These are phyloP conservation scores for Clonostachys byssicola DNA, from an alignment of 2,329 filamentous ascomycete genomes.

Conservation along the genomic window DNA sequence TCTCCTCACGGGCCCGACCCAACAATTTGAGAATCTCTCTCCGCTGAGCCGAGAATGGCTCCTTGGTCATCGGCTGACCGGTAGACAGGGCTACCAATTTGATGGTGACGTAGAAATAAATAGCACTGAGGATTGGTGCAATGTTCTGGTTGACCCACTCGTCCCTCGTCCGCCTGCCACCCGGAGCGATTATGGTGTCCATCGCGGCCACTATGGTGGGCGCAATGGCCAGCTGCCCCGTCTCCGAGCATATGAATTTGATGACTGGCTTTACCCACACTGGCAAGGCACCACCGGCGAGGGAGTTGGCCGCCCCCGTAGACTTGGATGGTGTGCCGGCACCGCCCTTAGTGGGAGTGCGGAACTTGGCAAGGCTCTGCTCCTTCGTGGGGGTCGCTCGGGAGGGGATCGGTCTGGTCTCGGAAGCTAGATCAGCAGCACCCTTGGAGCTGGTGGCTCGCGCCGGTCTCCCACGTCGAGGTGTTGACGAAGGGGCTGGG, in stretches of 20 bases:
- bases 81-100: slow-evolving; percentile 36
- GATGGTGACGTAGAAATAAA: slow-evolving; percentile 57
- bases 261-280: slow-evolving; percentile 68
- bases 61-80: slow-evolving; percentile 23
- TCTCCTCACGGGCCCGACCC: slow-evolving; percentile 31
- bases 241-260: slow-evolving; percentile 56
- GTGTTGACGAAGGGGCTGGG: slow-evolving; percentile 27
- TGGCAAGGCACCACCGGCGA: slow-evolving; percentile 32
- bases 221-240: slow-evolving; percentile 57
- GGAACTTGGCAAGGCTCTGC: slow-evolving; percentile 33
- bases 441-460: slow-evolving; percentile 11
- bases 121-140: slow-evolving; percentile 51
- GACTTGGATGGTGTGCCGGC: slow-evolving; percentile 36
- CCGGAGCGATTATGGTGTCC: slow-evolving; percentile 46
- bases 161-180: slow-evolving; percentile 38
- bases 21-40: slow-evolving; percentile 41
- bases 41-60: slow-evolving; percentile 21
- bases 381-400: slow-evolving; percentile 42
- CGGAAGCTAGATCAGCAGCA: slow-evolving; percentile 10
- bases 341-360: slow-evolving; percentile 21
- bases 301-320: slow-evolving; percentile 12
- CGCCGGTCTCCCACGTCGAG: slow-evolving; percentile 25
- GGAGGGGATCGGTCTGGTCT: slow-evolving; percentile 26
- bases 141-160: slow-evolving; percentile 43
- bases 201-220: slow-evolving; percentile 74